Base-by-base conservation (phyloP, 768 basidiomycete genomes). In the Infundibulicybe gibba region DNA sequence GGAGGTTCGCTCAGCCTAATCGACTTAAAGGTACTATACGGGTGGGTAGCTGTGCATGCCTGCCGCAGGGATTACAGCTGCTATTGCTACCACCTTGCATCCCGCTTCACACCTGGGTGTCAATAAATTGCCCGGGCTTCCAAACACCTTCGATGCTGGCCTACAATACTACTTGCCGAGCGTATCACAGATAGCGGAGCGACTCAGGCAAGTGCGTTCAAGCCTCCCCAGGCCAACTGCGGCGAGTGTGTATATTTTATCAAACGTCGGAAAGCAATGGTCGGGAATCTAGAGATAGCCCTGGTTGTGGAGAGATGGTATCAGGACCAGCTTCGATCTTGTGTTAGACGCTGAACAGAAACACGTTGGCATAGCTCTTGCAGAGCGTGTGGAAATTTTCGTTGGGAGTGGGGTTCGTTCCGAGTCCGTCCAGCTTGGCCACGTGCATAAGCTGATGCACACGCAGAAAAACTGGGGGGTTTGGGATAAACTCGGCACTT, bases 341-440 rank as follows among this genome's bases (percentile, higher is more conserved):
- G 51, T 50, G 37, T 58, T 83, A 19, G 76, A 73, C 47, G 49
- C 62, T 32, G 72, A 70, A 41, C 79, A 83, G 25, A 25, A 25
- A 8, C 25, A 25, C 8, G 25, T 25, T 25, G 25, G 25, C 56
- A 83, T 83, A 81, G 76, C 72, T 10, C 70, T 83, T 19, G 81
- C 76, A 1, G 70, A 77, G 55, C 63, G 66, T 41, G 79, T 79
- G 1, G 76, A 82, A 53, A 75, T 81, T 35, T 83, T 81, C 55
- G 62, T 83, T 6, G 81, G 81, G 0, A 83, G 82, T 52, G 80
- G 81, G 47, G 79, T 81, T 41, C 55, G 77, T 71, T 25, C 3
- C 25, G 8, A 25, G 25, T 25, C 8, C 8, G n/a, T 25, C 25
- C 25, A 25, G 25, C 25, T 25, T 25, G 25, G 8, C 25, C 4